phyloP scores from a whole-genome alignment of 2,329 filamentous ascomycete species.

The Mollisiaceae sp. region DNA sequence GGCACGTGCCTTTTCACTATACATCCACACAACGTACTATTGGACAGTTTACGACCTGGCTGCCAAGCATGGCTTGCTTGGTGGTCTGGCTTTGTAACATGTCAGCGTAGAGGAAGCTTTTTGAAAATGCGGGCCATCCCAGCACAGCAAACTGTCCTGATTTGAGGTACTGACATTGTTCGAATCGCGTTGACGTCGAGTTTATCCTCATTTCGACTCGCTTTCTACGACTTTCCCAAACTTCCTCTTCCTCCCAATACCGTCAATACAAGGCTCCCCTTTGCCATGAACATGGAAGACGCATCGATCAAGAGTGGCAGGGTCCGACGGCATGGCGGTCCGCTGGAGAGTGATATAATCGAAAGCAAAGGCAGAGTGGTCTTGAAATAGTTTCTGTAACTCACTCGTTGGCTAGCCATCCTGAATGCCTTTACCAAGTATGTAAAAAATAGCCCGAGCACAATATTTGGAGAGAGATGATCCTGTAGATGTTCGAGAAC shows the following conservation, averaged over 20 bases:
- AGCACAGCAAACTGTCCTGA: too few species aligned
- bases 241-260: neutral
- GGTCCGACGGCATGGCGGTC: neutral
- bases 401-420: slow-evolving; percentile 7
- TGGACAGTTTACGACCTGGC: too few species aligned
- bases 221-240: neutral
- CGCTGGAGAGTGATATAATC: slow-evolving; percentile 14
- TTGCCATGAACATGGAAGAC: slow-evolving; percentile 13
- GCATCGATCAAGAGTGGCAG: neutral
- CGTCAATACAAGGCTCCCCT: neutral
- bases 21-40: too few species aligned
- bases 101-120: too few species aligned
- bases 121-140: too few species aligned
- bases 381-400: slow-evolving; percentile 6
- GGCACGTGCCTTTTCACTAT: too few species aligned
- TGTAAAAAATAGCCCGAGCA: neutral
- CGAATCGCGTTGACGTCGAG: too few species aligned
- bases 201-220: too few species aligned
- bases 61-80: too few species aligned
- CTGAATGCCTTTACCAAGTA: neutral
- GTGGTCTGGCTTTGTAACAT: too few species aligned
- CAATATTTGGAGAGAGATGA: slow-evolving; percentile 3
- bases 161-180: too few species aligned
- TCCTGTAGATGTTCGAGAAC: neutral
- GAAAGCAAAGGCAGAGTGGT: slow-evolving; percentile 5